Base-by-base conservation (phyloP, 306 rosid genomes). In the Corylus avellana region DNA sequence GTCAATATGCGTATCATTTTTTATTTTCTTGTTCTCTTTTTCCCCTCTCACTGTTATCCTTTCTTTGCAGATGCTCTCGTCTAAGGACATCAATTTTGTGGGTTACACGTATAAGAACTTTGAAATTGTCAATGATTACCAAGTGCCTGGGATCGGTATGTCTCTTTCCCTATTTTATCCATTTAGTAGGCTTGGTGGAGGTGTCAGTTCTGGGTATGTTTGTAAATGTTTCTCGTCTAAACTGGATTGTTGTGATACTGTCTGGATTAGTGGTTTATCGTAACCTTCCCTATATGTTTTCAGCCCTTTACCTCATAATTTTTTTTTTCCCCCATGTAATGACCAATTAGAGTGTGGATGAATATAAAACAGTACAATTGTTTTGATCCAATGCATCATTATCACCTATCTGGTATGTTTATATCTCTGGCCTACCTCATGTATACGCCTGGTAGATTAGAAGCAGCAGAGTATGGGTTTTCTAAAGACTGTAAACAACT, bases 41-140 rank as follows among this genome's bases (percentile, higher is more conserved):
- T 75, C 48, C 69, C 10, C 47, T 66, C 64, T 75, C 61, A 77
- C 82, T 78, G 61, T 76, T 57, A 61, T 75, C 73, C 17, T 81
- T 32, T 73, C 27, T 61, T 84, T 76, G 61, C 96, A 96, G 99
- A 96, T 93, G 98, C 96, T 96, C 75, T 91, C 99, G 55, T 93
- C 99, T 3, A 93, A 96, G 93, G 99, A 96, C 89, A 80, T 93
- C 66, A 96, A 96, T 86, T 96, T 96, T 79, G 96, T 96, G 67
- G 99, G 99, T 69, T 96, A 96, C 83, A 96, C 99, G 0, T 96
- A 96, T 56, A 96, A 96, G 89, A 96, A 93, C 87, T 96, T 96
- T 50, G 99, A 96, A 78, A 96, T 96, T 82, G 91, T 96, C 80
- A 93, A 93, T 37, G 99, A 96, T 83, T 96, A 89, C 84, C 99